Evolutionary conservation across 2,329 filamentous ascomycete species (phyloP).

Genomic region (Alternaria triticimaculans): DNA sequence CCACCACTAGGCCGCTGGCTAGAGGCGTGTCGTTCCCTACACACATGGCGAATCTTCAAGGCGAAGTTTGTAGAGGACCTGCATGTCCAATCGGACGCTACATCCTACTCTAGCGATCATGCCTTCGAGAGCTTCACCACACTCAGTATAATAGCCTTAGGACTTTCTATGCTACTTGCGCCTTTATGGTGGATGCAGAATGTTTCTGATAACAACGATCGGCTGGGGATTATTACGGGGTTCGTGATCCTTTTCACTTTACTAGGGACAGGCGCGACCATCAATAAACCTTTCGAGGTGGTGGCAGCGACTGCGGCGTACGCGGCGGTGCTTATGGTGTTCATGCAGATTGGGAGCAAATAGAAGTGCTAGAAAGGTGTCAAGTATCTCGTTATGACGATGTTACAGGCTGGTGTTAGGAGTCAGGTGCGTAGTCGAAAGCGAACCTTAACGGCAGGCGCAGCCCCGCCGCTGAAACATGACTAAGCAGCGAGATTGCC

Average conservation of each 20-base stretch:
- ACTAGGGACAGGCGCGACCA: conserved; percentile 19
- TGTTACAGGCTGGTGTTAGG: too few relatives aligned
- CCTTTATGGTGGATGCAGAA: conserved; percentile 33
- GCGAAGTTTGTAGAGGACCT: conserved; percentile 4
- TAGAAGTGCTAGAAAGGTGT: neutral
- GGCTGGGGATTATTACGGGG: conserved; percentile 29
- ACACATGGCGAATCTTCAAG: conserved; percentile 13
- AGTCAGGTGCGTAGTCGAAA: too few relatives aligned
- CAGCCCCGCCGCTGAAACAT: neutral
- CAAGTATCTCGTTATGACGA: too few relatives aligned
- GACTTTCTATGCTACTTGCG: conserved; percentile 28
- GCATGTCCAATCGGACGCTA: conserved; percentile 5
- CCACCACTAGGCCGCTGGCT: neutral
- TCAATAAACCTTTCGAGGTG: conserved; percentile 27
- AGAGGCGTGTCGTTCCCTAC: conserved; percentile 3
- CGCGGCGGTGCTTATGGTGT: neutral
- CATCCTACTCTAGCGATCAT: conserved; percentile 18
- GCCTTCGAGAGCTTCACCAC: conserved; percentile 21
- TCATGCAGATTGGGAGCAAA: neutral
- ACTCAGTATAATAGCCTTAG: neutral
- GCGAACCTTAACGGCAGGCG: too few relatives aligned
- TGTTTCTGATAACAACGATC: neutral
- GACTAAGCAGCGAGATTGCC: neutral
- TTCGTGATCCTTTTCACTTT: conserved; percentile 27
- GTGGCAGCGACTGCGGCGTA: conserved; percentile 32